phyloP scores from a whole-genome alignment of 2,329 filamentous ascomycete species.

The Phyllosticta citrichinensis region DNA sequence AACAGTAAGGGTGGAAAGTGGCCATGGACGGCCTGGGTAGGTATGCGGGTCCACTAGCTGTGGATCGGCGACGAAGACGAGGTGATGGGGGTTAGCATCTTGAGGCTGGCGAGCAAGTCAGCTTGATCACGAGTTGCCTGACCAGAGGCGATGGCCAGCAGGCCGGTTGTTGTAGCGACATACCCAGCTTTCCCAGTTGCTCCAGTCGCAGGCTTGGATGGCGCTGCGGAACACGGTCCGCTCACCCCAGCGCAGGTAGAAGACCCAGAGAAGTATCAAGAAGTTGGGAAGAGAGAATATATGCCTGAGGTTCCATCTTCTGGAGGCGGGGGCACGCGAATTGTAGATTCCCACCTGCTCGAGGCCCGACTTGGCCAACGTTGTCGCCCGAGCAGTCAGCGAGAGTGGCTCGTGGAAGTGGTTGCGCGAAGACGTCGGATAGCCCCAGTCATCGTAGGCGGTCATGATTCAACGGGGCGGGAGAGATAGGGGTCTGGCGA shows the following conservation, averaged over 20 bases:
- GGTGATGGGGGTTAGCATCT: constrained; percentile 68
- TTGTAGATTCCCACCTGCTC: not conserved
- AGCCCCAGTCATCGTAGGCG: constrained; percentile 29
- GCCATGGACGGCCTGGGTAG: constrained; percentile 77
- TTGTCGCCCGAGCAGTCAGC: constrained; percentile 22
- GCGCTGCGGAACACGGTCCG: constrained; percentile 62
- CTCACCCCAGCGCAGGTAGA: constrained; percentile 78
- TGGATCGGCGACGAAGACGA: constrained; percentile 79
- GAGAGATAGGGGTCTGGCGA: not conserved
- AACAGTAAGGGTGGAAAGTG: constrained; percentile 55
- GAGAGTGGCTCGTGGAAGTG: constrained; percentile 26
- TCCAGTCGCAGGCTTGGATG: constrained; percentile 68
- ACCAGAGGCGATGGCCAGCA: not conserved
- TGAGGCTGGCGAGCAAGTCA: constrained; percentile 48
- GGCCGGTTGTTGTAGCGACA: constrained; percentile 14
- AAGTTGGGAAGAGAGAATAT: constrained; percentile 45
- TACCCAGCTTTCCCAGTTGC: constrained; percentile 89
- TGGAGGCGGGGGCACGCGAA: not conserved
- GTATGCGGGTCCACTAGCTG: constrained; percentile 90
- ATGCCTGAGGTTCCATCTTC: constrained; percentile 4
- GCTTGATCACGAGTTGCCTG: not conserved
- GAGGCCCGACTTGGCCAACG: constrained; percentile 17
- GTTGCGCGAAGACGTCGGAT: constrained; percentile 21
- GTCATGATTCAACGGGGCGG: constrained; percentile 20
- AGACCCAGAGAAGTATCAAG: constrained; percentile 63